Evolutionary conservation across 2,329 filamentous ascomycete genomes (phyloP).

Genomic region (Tympanopsis confertula): DNA sequence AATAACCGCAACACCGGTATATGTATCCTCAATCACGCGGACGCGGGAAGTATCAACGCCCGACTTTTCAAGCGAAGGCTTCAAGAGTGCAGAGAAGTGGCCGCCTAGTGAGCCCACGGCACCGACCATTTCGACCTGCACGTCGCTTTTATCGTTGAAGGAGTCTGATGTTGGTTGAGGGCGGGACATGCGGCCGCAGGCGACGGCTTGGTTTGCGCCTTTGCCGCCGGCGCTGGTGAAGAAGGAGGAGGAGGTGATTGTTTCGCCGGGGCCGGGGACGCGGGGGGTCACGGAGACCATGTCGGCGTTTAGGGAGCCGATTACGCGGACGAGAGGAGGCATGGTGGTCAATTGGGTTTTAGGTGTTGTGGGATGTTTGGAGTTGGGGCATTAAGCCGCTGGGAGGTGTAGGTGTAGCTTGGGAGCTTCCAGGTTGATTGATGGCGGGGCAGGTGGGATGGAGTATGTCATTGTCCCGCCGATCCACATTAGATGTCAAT

Average conservation of each 20-base stretch:
- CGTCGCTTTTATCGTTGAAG: too few species aligned
- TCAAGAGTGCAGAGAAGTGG: slow-evolving; percentile 33
- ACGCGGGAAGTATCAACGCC: slow-evolving; percentile 34
- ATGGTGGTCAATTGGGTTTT: too few species aligned
- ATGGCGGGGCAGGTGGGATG: too few species aligned
- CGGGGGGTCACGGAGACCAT: slow-evolving; percentile 58
- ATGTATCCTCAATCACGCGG: slow-evolving; percentile 20
- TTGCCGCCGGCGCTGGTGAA: slow-evolving; percentile 59
- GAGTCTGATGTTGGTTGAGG: slow-evolving; percentile 14
- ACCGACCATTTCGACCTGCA: slow-evolving; percentile 42
- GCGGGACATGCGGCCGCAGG: slow-evolving; percentile 49
- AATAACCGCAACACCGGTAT: slow-evolving; percentile 45
- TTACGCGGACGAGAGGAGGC: slow-evolving; percentile 37
- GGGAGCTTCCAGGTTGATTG: too few species aligned
- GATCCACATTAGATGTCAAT: too few species aligned
- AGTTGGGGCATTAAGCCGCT: too few species aligned
- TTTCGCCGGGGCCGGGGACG: slow-evolving; percentile 59
- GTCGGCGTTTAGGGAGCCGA: slow-evolving; percentile 65
- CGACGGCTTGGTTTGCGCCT: slow-evolving; percentile 66
- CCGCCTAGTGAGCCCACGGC: slow-evolving; percentile 36
- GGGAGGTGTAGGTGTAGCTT: too few species aligned
- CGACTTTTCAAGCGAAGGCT: slow-evolving; percentile 29
- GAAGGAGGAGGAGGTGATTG: slow-evolving; percentile 54
- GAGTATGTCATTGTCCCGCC: too few species aligned
- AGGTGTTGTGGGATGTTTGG: too few species aligned